Evolutionary conservation across 257 asterid genomes (phyloP).

Genomic region (Penstemon davidsonii): DNA sequence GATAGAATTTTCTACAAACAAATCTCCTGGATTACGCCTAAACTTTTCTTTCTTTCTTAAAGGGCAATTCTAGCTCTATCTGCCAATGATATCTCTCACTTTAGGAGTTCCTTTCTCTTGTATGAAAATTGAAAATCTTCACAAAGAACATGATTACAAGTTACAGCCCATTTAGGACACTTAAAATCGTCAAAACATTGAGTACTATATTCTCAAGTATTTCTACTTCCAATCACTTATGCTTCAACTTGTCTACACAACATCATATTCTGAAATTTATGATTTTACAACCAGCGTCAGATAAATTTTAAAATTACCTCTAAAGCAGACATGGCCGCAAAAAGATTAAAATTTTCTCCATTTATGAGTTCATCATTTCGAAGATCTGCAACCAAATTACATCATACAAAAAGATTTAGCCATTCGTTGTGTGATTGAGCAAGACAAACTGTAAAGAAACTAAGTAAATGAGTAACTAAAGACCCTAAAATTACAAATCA

Average conservation of each 20-base stretch:
- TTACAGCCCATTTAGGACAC: not conserved
- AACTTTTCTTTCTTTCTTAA: not conserved
- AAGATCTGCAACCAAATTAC: slow-evolving; percentile 64
- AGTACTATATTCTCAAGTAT: not conserved
- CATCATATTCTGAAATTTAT: not conserved
- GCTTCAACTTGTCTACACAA: slow-evolving; percentile 17
- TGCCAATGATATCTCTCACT: not conserved
- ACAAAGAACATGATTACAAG: slow-evolving; percentile 10
- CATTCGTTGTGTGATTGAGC: slow-evolving; percentile 1
- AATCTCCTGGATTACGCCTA: slow-evolving; percentile 7
- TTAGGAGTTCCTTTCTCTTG: not conserved
- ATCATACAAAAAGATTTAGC: slow-evolving; percentile 19
- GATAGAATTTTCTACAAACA: not conserved
- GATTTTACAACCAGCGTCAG: not conserved
- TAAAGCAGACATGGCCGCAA: slow-evolving; percentile 99
- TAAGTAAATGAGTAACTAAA: slow-evolving; percentile 13
- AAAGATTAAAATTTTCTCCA: slow-evolving; percentile 86
- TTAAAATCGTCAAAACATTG: slow-evolving; percentile 11
- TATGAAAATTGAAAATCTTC: not conserved
- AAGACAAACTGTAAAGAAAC: slow-evolving; percentile 2
- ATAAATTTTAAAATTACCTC: slow-evolving; percentile 62
- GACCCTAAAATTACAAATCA: slow-evolving; percentile 13
- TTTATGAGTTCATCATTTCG: slow-evolving; percentile 80
- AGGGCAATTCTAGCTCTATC: not conserved
- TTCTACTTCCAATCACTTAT: not conserved